A percentile compares a stretch with the other conserved stretches of the same genome.
Conservation (phyloP, 2,329 filamentous ascomycete genomes). For the Paraphoma chrysanthemicola region DNA sequence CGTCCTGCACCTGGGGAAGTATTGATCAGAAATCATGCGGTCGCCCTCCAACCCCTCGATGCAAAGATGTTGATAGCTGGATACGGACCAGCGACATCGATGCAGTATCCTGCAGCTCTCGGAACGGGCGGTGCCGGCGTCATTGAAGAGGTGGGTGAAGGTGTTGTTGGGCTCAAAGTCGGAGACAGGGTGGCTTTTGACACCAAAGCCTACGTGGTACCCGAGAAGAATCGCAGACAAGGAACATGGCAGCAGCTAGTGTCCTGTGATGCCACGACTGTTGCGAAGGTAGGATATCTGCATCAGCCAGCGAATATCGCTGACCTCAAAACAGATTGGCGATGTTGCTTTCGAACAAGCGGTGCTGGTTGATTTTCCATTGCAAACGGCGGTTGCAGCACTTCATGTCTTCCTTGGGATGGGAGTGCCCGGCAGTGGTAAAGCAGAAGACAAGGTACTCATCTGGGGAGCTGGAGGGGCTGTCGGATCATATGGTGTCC, state of each 20-base stretch:
- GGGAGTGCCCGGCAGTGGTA: constrained; percentile 26
- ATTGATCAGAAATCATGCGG: constrained; percentile 26
- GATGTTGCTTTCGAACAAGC: constrained; percentile 33
- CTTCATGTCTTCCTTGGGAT: constrained; percentile 35
- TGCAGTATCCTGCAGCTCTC: constrained; percentile 26
- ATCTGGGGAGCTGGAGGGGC: constrained; percentile 39
- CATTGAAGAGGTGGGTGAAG: constrained; percentile 55
- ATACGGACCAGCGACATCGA: constrained; percentile 24
- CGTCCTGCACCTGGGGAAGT: constrained; percentile 24
- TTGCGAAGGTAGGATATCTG: constrained; percentile 22
- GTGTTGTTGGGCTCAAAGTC: constrained; percentile 49
- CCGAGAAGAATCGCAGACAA: constrained; percentile 22
- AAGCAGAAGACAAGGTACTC: constrained; percentile 28
- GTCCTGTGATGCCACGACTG: constrained; percentile 19
- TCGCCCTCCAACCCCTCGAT: constrained; percentile 35
- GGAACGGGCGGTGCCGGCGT: constrained; percentile 43
- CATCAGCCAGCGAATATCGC: constrained; percentile 5
- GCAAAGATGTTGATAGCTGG: constrained; percentile 31
- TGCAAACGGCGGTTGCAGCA: constrained; percentile 37
- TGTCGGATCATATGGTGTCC: constrained; percentile 33
- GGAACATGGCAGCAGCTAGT: constrained; percentile 36
- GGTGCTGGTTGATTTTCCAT: constrained; percentile 30
- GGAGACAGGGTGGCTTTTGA: constrained; percentile 52
- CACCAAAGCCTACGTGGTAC: constrained; percentile 26
- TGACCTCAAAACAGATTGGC: constrained; percentile 23